phyloP scores from a whole-genome alignment of 148 eudicot genomes.

The Camellia lanceoleosa region DNA sequence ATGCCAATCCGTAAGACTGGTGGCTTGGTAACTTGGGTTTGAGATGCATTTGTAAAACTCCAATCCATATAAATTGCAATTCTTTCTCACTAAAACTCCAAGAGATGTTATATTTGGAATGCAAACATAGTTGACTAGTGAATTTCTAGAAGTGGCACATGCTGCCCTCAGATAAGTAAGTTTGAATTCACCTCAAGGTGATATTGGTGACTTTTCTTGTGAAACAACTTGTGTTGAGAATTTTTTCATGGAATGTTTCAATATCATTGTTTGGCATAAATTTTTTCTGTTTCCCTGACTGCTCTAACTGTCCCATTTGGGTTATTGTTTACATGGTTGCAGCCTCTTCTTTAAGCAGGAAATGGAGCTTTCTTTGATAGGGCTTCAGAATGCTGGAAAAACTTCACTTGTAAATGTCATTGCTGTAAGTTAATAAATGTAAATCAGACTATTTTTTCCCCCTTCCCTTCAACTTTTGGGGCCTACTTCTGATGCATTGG shows the following conservation, averaged over 20 bases:
- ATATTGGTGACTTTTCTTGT: not conserved
- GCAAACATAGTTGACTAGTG: not conserved
- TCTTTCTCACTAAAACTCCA: not conserved
- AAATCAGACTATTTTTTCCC: not conserved
- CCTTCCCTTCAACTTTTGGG: not conserved
- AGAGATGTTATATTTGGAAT: not conserved
- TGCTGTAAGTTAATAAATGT: constrained; percentile 47
- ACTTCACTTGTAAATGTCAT: constrained; percentile 95
- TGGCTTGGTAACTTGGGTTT: no score
- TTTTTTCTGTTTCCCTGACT: not conserved
- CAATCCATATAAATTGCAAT: not conserved
- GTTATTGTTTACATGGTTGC: constrained; percentile 26
- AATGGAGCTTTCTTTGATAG: constrained; percentile 96
- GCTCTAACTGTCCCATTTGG: not conserved
- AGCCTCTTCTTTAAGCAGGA: constrained; percentile 99
- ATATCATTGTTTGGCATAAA: not conserved
- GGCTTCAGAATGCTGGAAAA: constrained; percentile 98
- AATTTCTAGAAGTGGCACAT: constrained; percentile 4
- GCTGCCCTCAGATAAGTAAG: no score
- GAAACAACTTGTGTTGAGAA: not conserved
- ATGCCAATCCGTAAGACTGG: no score
- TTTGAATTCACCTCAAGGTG: not conserved
- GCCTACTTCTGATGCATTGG: constrained; percentile 4
- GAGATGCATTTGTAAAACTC: no score
- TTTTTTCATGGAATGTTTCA: not conserved